These are phyloP conservation scores for Yamadazyma philogaea DNA, from an alignment of 805 yeast species.

Conservation along the genomic window DNA sequence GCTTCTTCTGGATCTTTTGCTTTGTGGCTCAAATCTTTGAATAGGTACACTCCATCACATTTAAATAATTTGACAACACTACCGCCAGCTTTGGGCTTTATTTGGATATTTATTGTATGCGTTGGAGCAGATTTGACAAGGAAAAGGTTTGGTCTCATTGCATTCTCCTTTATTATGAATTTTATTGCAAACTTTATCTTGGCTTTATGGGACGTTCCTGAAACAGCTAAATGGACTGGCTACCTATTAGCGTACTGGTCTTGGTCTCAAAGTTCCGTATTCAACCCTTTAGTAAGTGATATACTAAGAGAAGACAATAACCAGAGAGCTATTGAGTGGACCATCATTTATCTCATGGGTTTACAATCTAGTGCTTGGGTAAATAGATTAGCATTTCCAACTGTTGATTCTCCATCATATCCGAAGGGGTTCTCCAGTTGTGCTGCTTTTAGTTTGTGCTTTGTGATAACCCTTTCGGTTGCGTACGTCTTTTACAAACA, in stretches of 20 bases:
- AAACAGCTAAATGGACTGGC: constrained; percentile 21
- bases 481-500: constrained; percentile 45
- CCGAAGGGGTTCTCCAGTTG: constrained; percentile 47
- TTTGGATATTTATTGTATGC: constrained; percentile 45
- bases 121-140: constrained; percentile 50
- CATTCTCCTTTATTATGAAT: constrained; percentile 19
- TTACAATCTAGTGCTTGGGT: constrained; percentile 34
- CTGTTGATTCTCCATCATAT: constrained; percentile 51
- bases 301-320: constrained; percentile 20
- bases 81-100: constrained; percentile 59
- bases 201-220: constrained; percentile 21
- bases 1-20: constrained; percentile 31
- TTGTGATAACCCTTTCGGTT: constrained; percentile 19
- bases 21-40: constrained; percentile 27
- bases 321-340: constrained; percentile 21
- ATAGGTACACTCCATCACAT: constrained; percentile 40
- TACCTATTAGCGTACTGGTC: constrained; percentile 18
- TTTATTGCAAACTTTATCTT: constrained; percentile 18
- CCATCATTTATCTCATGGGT: constrained; percentile 17
- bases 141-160: constrained; percentile 19
- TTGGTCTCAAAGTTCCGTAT: constrained; percentile 21
- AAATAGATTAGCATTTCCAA: constrained; percentile 40
- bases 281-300: constrained; percentile 20
- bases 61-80: constrained; percentile 51
- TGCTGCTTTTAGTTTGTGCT: constrained; percentile 36